Evolutionary conservation across 2,329 filamentous ascomycete species (phyloP), one percentile per base, ranked within the genome.

Genomic region (Ophiostoma quercus): DNA sequence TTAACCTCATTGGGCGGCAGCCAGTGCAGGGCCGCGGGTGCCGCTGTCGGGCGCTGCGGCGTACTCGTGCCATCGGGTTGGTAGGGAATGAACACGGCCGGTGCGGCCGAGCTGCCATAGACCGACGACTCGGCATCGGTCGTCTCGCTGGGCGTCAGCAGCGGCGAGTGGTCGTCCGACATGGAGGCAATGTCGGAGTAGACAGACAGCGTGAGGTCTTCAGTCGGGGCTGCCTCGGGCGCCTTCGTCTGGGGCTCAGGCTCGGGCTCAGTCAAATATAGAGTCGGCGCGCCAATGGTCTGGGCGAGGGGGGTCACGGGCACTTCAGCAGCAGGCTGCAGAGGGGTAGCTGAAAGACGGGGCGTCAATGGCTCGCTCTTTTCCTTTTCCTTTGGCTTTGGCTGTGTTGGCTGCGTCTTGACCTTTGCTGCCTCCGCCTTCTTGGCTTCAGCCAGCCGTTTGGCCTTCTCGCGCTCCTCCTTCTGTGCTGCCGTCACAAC

Each of bases 401-500:
- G 25, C 51, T 41, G 9, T 7, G 47, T 51, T 37, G 37, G 29
- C 43, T 32, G 14, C 25, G 7, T 12, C 60, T 22, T 16, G n/a
- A 22, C 16, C 37, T 14, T 47, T 32, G n/a, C 34, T 34, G 67
- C 69, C 19, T 63, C 47, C 16, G 47, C 69, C 32, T 19, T 14
- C 51, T 70, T 39, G 12, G 65, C 65, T 25, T 65, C 5, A 69
- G 54, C 14, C 41, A 74, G 69, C 39, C 70, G 68, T 19, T 73
- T 66, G 19, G 73, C 71, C 54, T 75, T 71, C 32, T 83, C 82
- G 34, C 80, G 82, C 1, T 84, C 85, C 67, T 87, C 86, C 73
- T 82, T 84, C 74, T 88, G 84, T 54, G 85, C 81, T 71, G 87
- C 82, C 1, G 85, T 87, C 54, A 88, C 80, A 32, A 89, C 76